Conservation (phyloP, 2,329 filamentous ascomycete genomes). For the Colletotrichum sp. region DNA sequence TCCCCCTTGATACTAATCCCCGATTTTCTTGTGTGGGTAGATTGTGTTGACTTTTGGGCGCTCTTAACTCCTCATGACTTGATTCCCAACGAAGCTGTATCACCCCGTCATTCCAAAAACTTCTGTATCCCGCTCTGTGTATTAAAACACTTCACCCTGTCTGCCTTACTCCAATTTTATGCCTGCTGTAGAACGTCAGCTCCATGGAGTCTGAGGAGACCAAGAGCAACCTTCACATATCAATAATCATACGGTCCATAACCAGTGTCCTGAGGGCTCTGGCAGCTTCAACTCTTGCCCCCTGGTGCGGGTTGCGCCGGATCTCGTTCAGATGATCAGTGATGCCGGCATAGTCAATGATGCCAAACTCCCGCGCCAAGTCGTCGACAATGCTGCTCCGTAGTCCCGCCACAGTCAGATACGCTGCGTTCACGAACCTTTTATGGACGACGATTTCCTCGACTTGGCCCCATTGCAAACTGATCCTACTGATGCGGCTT, state of each 20-base stretch:
- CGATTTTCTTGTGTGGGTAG: rapidly evolving
- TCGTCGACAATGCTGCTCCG: neutral
- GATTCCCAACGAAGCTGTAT: neutral
- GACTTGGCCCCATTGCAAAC: rapidly evolving
- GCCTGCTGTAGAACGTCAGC: neutral
- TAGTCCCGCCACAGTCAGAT: rapidly evolving
- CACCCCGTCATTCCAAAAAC: neutral
- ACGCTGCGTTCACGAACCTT: neutral
- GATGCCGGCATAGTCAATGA: neutral
- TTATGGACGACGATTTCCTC: neutral
- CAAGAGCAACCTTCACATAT: rapidly evolving
- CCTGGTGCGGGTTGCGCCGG: neutral
- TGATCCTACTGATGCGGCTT: neutral
- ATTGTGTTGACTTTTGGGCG: rapidly evolving
- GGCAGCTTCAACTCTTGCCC: neutral
- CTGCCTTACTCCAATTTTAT: neutral
- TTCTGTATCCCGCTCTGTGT: neutral
- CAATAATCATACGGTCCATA: neutral
- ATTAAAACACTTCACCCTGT: neutral
- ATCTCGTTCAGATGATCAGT: neutral
- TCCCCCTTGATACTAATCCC: rapidly evolving
- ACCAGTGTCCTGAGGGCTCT: rapidly evolving
- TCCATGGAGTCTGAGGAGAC: rapidly evolving
- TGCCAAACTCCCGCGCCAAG: neutral
- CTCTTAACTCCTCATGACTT: neutral